Conservation (phyloP, 2,329 filamentous ascomycete species). For the Lecanicillium sp. region DNA sequence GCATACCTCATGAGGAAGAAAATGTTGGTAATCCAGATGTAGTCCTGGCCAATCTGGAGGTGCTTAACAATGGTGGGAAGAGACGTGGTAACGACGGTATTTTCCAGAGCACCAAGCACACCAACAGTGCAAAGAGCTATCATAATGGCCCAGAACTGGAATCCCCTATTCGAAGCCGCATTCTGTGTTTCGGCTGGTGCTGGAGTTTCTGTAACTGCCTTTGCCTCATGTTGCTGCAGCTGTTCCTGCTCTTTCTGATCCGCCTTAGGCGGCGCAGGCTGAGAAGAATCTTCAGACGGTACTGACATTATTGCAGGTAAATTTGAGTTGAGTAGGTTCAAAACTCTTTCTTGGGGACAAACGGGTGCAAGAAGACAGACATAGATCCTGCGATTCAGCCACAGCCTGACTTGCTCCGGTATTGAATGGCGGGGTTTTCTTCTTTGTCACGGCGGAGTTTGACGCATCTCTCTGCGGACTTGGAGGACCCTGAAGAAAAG, state of each 20-base stretch:
- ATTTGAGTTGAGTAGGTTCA: not conserved
- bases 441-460: not conserved
- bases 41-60: slow-evolving; percentile 11
- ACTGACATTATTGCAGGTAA: not conserved
- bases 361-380: not conserved
- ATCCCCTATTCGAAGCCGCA: slow-evolving; percentile 6
- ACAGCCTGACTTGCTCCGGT: not conserved
- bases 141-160: slow-evolving; percentile 18
- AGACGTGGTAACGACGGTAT: slow-evolving; percentile 13
- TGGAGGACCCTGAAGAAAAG: not conserved
- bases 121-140: slow-evolving; percentile 8
- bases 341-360: not conserved
- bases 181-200: not conserved
- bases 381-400: not conserved
- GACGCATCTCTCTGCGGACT: not conserved
- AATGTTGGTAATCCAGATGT: slow-evolving; percentile 17
- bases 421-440: not conserved
- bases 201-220: not conserved
- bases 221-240: not conserved
- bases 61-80: slow-evolving; percentile 15
- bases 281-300: not conserved
- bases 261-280: not conserved
- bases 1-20: slow-evolving; percentile 15
- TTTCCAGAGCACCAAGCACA: slow-evolving; percentile 16
- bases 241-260: not conserved